Conservation (phyloP, 2,329 filamentous ascomycete genomes). For the Aspergillus calidoustus region DNA sequence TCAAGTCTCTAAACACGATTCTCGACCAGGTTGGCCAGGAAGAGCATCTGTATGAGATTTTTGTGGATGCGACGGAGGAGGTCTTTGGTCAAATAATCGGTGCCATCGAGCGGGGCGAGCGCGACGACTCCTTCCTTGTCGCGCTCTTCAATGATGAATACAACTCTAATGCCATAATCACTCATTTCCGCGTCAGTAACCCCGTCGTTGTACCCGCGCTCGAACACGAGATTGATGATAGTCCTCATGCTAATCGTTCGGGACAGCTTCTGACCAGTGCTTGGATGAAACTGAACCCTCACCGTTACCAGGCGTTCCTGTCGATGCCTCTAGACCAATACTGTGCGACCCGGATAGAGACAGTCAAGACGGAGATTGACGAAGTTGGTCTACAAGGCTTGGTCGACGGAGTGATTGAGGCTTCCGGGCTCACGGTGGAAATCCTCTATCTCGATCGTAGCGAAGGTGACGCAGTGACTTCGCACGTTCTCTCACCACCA, state of each 20-base stretch:
- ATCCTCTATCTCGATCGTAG: slow-evolving; percentile 92
- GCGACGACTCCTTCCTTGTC: slow-evolving; percentile 62
- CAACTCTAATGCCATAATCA: slow-evolving; percentile 76
- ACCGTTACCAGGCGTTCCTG: slow-evolving; percentile 74
- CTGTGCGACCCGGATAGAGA: slow-evolving; percentile 72
- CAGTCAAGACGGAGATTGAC: slow-evolving; percentile 82
- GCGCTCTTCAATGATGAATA: slow-evolving; percentile 74
- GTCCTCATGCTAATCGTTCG: slow-evolving; percentile 10
- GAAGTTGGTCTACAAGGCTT: slow-evolving; percentile 82
- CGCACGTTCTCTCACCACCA: slow-evolving; percentile 45
- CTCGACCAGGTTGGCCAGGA: slow-evolving; percentile 72
- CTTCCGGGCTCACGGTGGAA: slow-evolving; percentile 77
- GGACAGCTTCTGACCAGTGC: slow-evolving; percentile 76
- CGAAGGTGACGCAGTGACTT: slow-evolving; percentile 72
- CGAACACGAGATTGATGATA: slow-evolving; percentile 16
- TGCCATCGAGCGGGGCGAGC: slow-evolving; percentile 61
- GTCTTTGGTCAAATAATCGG: slow-evolving; percentile 68
- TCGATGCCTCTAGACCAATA: slow-evolving; percentile 68
- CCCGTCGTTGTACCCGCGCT: not conserved
- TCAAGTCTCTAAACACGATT: slow-evolving; percentile 72
- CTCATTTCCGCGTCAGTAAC: slow-evolving; percentile 69
- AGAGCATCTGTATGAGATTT: slow-evolving; percentile 76
- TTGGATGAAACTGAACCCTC: slow-evolving; percentile 76
- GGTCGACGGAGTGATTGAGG: slow-evolving; percentile 77
- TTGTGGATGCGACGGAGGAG: slow-evolving; percentile 73